Evolutionary conservation across 768 basidiomycete genomes (phyloP).

Genomic region (Rhodotorula toruloides): DNA sequence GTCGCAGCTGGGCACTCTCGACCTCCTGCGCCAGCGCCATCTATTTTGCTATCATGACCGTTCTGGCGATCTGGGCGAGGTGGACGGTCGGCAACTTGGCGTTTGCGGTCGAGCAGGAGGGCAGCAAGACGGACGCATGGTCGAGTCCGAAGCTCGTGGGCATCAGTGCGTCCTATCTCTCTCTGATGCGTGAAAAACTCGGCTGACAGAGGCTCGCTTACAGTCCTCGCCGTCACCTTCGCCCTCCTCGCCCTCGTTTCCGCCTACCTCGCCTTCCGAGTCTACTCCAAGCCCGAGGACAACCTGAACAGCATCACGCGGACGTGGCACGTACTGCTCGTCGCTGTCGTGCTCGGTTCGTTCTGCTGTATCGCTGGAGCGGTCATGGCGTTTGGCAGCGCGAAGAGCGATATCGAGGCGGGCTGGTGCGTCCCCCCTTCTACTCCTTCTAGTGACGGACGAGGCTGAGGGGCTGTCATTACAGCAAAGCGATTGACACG

Average conservation of each 20-base stretch:
- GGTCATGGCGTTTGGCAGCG: not conserved
- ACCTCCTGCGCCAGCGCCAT: not conserved
- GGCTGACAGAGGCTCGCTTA: rapidly evolving
- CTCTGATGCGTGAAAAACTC: no score
- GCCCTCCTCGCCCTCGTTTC: not conserved
- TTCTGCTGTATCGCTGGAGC: not conserved
- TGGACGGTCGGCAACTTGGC: not conserved
- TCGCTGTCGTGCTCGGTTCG: not conserved
- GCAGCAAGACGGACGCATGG: constrained; percentile 10
- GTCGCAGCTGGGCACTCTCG: constrained; percentile 6
- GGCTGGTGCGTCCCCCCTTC: constrained; percentile 13
- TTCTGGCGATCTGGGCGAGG: not conserved
- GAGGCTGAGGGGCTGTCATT: no score
- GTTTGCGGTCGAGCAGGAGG: constrained; percentile 3
- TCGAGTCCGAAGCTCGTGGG: not conserved
- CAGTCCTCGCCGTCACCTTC: constrained; percentile 3
- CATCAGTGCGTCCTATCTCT: not conserved
- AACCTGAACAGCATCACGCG: not conserved
- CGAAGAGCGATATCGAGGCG: not conserved
- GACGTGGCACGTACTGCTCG: not conserved
- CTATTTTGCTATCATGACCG: not conserved
- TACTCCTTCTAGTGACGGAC: not conserved
- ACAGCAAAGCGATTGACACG: constrained; percentile 11
- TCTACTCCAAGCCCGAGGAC: not conserved
- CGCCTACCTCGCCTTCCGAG: not conserved